Conservation (phyloP, 2,329 filamentous ascomycete genomes). For the Penicillium sp. region DNA sequence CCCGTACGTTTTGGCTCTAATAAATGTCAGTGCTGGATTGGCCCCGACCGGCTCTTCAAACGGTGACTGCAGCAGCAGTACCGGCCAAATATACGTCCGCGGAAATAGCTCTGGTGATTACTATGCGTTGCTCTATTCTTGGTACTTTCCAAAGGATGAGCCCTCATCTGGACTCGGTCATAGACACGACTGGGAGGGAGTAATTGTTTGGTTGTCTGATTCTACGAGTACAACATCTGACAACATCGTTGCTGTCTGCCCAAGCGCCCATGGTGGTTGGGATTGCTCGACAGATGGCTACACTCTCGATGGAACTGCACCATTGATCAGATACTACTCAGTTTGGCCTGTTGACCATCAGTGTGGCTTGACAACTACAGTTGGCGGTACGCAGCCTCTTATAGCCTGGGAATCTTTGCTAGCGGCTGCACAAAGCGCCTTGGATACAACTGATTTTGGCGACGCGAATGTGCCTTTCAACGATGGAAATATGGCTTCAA, state of each 20-base stretch:
- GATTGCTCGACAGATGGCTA: conserved; percentile 47
- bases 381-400: conserved; percentile 52
- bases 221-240: conserved; percentile 39
- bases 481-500: conserved; percentile 51
- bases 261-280: conserved; percentile 57
- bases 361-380: conserved; percentile 44
- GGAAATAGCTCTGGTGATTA: conserved; percentile 44
- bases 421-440: conserved; percentile 45
- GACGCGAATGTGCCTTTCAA: conserved; percentile 54
- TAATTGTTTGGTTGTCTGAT: conserved; percentile 56
- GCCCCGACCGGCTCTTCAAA: conserved; percentile 43
- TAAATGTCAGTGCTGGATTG: conserved; percentile 48
- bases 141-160: conserved; percentile 57
- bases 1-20: too few relatives aligned
- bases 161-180: conserved; percentile 53
- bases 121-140: conserved; percentile 58
- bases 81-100: conserved; percentile 58
- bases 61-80: conserved; percentile 48
- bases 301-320: conserved; percentile 47
- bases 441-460: conserved; percentile 54
- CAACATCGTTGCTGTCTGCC: conserved; percentile 55
- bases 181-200: conserved; percentile 62
- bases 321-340: conserved; percentile 55
- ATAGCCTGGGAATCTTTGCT: conserved; percentile 57
- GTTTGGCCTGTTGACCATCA: conserved; percentile 55